Conservation (phyloP, 2,329 filamentous ascomycete species). For the Ascochyta pisi region DNA sequence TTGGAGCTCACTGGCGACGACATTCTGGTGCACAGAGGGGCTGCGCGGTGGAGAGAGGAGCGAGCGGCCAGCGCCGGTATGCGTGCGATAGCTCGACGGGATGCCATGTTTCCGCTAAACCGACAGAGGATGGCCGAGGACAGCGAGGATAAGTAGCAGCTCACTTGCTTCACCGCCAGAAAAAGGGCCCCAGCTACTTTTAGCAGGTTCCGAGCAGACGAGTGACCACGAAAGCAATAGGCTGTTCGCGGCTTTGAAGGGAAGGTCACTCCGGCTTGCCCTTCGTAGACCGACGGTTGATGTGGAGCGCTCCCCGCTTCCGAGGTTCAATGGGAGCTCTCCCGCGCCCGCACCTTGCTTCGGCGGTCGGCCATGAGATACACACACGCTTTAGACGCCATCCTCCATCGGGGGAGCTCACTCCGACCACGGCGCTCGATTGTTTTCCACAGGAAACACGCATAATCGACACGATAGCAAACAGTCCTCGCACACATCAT, state of each 20-base stretch:
- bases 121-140: conserved; percentile 14
- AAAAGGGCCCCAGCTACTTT: conserved; percentile 11
- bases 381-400: conserved; percentile 15
- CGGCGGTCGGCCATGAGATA: conserved; percentile 1
- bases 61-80: conserved; percentile 51
- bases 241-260: conserved; percentile 23
- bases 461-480: background rate
- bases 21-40: conserved; percentile 50
- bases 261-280: conserved; percentile 24
- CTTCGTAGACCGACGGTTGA: conserved; percentile 19
- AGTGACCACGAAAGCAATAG: conserved; percentile 11
- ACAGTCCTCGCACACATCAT: background rate
- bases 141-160: conserved; percentile 5
- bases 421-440: conserved; percentile 2
- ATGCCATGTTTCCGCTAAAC: conserved; percentile 49
- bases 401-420: conserved; percentile 2
- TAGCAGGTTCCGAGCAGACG: conserved; percentile 1
- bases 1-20: conserved; percentile 45
- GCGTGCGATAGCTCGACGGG: conserved; percentile 54
- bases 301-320: conserved; percentile 21
- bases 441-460: background rate
- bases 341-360: background rate
- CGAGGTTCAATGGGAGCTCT: conserved; percentile 14
- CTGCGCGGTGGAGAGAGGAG: conserved; percentile 43
- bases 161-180: conserved; percentile 1